Evolutionary conservation across 2,329 filamentous ascomycete species (phyloP), one percentile per base, ranked within the genome.

Genomic region (Periconia digitata): DNA sequence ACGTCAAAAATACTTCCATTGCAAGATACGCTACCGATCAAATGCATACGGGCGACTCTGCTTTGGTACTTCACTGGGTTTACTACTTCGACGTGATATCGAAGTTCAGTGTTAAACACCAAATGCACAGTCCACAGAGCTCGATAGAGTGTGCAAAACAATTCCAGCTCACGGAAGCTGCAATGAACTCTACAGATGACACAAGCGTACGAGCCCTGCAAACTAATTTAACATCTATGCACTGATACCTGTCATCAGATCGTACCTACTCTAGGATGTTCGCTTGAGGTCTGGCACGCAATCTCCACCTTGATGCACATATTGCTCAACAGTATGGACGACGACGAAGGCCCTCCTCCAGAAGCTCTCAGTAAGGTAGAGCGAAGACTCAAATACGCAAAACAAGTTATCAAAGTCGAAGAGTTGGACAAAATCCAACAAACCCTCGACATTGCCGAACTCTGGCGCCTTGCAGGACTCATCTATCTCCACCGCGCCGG

Each of bases 401-500:
- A 44, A 29, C 56, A 59, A 47, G 43, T 47, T 4, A 15, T 51
- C 15, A 16, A 42, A 16, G 39, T 32, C 10, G 24, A 41, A 20
- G 39, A 41, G 17, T 8, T 27, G 27, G 27, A 13, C 17, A 36
- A 34, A 18, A 21, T 17, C 12, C 44, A 22, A 21, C 32, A 27
- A 50, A 48, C 23, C 13, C 17, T 8, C 21, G 16, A 13, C 46
- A 56, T 40, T 43, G 52, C 21, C 34, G 55, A 20, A 40, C 56
- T 36, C n/a, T 40, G 41, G n/a, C 44, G 38, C 2, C 37, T 46
- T 12, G 39, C 38, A 13, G 38, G 24, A 6, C 21, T 46, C 6
- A 48, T 58, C 20, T 59, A 58, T 39, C 47, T 59, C 10, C 20
- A 59, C 16, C 44, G 56, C 22, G 50, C 44, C 17, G 44, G 32